Conservation (phyloP, 257 asterid genomes). For the Fraxinus quadrangulata region DNA sequence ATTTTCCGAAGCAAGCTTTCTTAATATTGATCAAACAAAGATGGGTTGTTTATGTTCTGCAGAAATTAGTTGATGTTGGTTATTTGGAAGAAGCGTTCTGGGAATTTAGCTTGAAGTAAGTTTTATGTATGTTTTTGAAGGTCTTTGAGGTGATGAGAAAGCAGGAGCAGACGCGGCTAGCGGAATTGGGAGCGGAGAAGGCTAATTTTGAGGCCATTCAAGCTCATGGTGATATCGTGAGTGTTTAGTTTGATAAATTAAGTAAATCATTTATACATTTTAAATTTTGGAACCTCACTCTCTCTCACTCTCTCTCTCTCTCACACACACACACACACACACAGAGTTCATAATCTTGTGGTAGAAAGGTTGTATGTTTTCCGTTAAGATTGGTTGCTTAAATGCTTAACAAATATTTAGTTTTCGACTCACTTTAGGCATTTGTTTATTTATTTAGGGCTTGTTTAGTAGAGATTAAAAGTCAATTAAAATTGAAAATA, state of each 20-base stretch:
- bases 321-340: not conserved
- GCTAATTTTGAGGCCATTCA: constrained; percentile 75
- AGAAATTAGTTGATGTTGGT: not conserved
- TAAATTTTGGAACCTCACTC: not conserved
- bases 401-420: not conserved
- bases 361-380: not conserved
- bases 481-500: too few species aligned
- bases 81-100: not conserved
- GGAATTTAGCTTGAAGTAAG: not conserved
- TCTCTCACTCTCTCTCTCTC: not conserved
- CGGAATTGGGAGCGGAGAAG: constrained; percentile 81
- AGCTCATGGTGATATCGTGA: constrained; percentile 78
- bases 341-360: not conserved
- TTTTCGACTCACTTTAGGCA: not conserved
- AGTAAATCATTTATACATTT: constrained; percentile 2
- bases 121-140: constrained; percentile 36
- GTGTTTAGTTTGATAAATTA: constrained; percentile 27
- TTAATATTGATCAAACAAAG: not conserved
- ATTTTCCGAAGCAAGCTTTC: not conserved
- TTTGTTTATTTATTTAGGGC: not conserved
- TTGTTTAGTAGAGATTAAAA: too few species aligned
- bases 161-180: constrained; percentile 77
- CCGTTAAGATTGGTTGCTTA: not conserved
- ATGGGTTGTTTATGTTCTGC: not conserved
- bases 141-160: constrained; percentile 83